These are phyloP conservation scores for Xylaria sp. DNA, from an alignment of 2,329 filamentous ascomycete genomes.

Conservation along the genomic window DNA sequence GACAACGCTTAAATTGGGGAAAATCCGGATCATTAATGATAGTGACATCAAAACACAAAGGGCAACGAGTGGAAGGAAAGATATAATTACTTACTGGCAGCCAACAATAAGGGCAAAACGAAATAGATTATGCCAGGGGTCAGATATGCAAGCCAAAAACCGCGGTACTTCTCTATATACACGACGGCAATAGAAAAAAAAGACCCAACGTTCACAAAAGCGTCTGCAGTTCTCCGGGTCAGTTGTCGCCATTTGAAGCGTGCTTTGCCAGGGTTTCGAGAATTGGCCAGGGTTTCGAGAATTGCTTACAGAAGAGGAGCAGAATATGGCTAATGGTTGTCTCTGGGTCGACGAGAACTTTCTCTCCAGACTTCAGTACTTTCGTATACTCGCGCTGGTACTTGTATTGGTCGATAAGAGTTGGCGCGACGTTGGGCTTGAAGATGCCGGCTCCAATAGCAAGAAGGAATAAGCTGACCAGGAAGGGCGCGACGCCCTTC, in stretches of 20 bases:
- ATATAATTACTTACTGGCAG: conserved; percentile 50
- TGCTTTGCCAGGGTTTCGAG: too few relatives aligned
- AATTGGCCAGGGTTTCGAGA: too few relatives aligned
- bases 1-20: neutral
- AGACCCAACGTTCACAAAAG: conserved; percentile 61
- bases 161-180: conserved; percentile 70
- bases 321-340: conserved; percentile 57
- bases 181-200: conserved; percentile 62
- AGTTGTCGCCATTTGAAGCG: too few relatives aligned
- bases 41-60: neutral
- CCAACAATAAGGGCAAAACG: conserved; percentile 66
- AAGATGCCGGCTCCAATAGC: conserved; percentile 76
- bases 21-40: neutral
- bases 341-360: conserved; percentile 59
- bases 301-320: conserved; percentile 47
- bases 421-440: conserved; percentile 67
- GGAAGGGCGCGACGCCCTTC: conserved; percentile 64
- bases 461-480: conserved; percentile 71
- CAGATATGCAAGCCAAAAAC: conserved; percentile 68
- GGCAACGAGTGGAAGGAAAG: neutral
- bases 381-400: conserved; percentile 55
- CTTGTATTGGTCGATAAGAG: conserved; percentile 56
- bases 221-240: neutral
- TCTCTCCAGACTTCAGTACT: conserved; percentile 55
- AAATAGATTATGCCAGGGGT: conserved; percentile 60